These are phyloP conservation scores for Pistacia vera DNA, from an alignment of 345 rosid species.

Conservation along the genomic window DNA sequence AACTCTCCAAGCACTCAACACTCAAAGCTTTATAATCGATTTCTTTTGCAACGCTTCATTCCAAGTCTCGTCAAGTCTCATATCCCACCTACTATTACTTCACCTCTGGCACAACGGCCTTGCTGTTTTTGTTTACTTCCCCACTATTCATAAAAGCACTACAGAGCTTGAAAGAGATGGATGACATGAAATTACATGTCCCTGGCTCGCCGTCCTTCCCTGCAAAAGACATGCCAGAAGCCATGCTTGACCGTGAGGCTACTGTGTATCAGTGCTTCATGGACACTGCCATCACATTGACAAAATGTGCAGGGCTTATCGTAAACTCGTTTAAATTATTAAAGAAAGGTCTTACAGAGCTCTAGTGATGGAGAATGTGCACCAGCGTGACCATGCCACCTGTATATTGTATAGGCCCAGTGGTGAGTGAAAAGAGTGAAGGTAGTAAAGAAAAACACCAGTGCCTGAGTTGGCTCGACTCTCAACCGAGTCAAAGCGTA, in stretches of 20 bases:
- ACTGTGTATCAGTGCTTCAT: constrained; percentile 23
- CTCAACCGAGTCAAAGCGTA: constrained; percentile 36
- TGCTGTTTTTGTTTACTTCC: constrained; percentile 25
- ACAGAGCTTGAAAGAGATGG: constrained; percentile 29
- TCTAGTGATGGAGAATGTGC: constrained; percentile 27
- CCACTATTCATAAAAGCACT: constrained; percentile 12
- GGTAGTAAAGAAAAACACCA: neutral
- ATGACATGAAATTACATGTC: neutral
- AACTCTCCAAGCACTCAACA: constrained; percentile 19
- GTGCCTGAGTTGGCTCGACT: constrained; percentile 40
- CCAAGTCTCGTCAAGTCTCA: constrained; percentile 23
- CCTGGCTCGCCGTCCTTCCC: constrained; percentile 33
- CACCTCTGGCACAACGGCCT: constrained; percentile 23
- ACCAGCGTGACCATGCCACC: constrained; percentile 31
- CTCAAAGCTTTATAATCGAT: constrained; percentile 35
- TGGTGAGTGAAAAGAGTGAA: neutral
- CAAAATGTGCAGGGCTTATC: constrained; percentile 33
- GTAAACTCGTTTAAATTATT: constrained; percentile 35
- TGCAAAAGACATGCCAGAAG: constrained; percentile 19
- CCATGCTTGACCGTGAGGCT: constrained; percentile 21
- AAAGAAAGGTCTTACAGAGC: constrained; percentile 24
- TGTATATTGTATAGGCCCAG: constrained; percentile 39
- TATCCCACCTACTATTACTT: constrained; percentile 35
- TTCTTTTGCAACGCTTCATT: constrained; percentile 28
- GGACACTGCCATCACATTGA: constrained; percentile 16